Evolutionary conservation across 2,329 filamentous ascomycete species (phyloP).

Genomic region (Ophiocordyceps sinensis): DNA sequence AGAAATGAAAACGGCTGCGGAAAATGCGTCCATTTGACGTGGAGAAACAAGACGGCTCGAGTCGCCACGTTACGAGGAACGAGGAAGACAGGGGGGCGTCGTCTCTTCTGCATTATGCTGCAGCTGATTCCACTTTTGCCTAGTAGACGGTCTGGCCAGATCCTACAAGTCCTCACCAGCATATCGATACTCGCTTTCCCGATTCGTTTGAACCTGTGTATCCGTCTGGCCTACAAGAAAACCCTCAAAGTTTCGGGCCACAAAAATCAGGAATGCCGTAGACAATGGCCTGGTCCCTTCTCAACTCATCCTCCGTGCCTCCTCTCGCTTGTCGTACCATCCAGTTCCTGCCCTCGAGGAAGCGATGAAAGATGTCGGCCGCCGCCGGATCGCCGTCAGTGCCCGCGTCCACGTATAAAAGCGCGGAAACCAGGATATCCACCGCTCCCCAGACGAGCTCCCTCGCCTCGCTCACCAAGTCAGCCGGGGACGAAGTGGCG

Average conservation of each 20-base stretch:
- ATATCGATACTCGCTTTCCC: too few relatives aligned
- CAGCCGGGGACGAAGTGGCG: slow-evolving; percentile 17
- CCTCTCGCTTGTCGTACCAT: slow-evolving; percentile 6
- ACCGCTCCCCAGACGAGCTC: slow-evolving; percentile 27
- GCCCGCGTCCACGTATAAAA: slow-evolving; percentile 26
- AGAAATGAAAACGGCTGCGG: background rate
- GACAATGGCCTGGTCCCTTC: slow-evolving; percentile 18
- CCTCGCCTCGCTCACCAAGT: slow-evolving; percentile 31
- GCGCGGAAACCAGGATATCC: slow-evolving; percentile 26
- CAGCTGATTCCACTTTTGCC: too few relatives aligned
- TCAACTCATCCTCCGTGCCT: slow-evolving; percentile 12
- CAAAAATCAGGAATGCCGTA: slow-evolving; percentile 14
- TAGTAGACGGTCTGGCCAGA: too few relatives aligned
- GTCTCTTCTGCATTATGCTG: too few relatives aligned
- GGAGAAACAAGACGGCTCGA: too few relatives aligned
- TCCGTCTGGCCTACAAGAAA: background rate
- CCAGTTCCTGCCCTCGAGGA: slow-evolving; percentile 15
- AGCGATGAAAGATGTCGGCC: slow-evolving; percentile 24
- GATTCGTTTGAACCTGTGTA: too few relatives aligned
- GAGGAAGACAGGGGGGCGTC: too few relatives aligned
- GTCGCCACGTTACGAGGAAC: too few relatives aligned
- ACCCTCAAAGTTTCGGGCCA: slow-evolving; percentile 11
- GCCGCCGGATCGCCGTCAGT: slow-evolving; percentile 21
- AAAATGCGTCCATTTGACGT: too few relatives aligned
- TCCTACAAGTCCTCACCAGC: too few relatives aligned